These are phyloP conservation scores for Ophiocordyceps sinensis DNA, from an alignment of 2,329 filamentous ascomycete species.

Conservation along the genomic window DNA sequence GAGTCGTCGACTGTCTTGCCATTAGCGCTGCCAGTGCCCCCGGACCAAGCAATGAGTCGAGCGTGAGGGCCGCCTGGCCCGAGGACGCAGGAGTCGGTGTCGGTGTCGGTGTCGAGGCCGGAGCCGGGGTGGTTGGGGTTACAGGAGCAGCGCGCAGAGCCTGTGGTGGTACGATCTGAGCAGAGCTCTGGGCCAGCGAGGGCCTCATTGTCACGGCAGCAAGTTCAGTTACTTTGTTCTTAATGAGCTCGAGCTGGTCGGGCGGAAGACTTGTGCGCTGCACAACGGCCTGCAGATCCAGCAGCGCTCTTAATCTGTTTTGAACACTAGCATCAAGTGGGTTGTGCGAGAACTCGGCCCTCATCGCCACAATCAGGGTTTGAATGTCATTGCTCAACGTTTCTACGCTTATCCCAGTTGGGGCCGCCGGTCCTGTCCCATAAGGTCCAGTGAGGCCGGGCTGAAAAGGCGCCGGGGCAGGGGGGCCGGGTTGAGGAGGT, in stretches of 20 bases:
- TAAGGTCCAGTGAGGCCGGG: conserved; percentile 24
- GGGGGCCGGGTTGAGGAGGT: conserved; percentile 21
- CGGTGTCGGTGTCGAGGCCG: conserved; percentile 15
- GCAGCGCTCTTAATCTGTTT: conserved; percentile 67
- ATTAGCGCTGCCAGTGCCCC: conserved; percentile 46
- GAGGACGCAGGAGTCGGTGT: conserved; percentile 16
- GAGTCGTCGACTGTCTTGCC: conserved; percentile 35
- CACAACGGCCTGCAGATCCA: conserved; percentile 64
- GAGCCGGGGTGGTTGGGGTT: conserved; percentile 14
- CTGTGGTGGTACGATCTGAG: conserved; percentile 19
- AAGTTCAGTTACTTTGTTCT: conserved; percentile 70
- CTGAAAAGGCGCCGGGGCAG: conserved; percentile 25
- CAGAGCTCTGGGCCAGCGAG: conserved; percentile 24
- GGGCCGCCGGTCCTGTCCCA: conserved; percentile 16
- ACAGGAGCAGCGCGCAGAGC: conserved; percentile 18
- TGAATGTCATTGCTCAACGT: conserved; percentile 73
- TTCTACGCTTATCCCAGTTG: conserved; percentile 47
- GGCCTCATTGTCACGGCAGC: conserved; percentile 46
- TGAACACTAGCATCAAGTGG: conserved; percentile 64
- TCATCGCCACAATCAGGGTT: conserved; percentile 58
- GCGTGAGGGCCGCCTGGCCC: conserved; percentile 25
- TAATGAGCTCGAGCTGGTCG: conserved; percentile 72
- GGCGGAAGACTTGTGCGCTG: conserved; percentile 63
- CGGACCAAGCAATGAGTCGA: conserved; percentile 45
- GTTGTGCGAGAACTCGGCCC: conserved; percentile 59